Evolutionary conservation across 2,329 filamentous ascomycete species (phyloP), one percentile per base, ranked within the genome.

Genomic region (Myrmaecium sp.): DNA sequence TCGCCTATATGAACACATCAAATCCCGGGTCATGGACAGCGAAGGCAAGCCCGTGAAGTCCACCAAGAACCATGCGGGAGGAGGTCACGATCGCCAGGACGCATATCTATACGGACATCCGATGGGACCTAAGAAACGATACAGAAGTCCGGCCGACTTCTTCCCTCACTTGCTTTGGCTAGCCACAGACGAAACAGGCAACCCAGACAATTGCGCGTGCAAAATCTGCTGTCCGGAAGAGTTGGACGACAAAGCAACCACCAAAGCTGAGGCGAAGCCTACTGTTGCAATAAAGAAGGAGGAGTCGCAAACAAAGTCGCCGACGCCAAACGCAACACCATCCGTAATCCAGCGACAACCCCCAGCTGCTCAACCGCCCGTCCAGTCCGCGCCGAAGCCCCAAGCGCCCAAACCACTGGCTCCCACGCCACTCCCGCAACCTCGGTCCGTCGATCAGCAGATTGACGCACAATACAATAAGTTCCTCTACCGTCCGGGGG

Each of bases 81-180:
- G 58, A 17, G 57, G 54, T 7, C 62, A 60, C 33, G 62, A 67
- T 39, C 49, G 66, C 29, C 62, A 67, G 36, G 67, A 72, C 40
- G 64, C 64, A 17, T 71, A 70, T 35, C 52, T 72, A 5, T 71
- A 70, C 40, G 67, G 67, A 12, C 65, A 71, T 39, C 66, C 66
- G 3, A 48, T 56, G 23, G 66, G 66, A 10, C 54, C 60, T 11
- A 62, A 58, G 42, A 69, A 69, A 46, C 56, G 65, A 25, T 72
- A 61, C 40, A 48, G 66, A 29, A 70, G 64, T 38, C 65, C 66
- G 0, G 57, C 57, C 27, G 66, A 71, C 34, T 71, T 71, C 49
- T 67, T 69, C 33, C 64, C 63, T 3, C 67, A 72, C 41, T 46
- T 71, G 3, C 43, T 69, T 2, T 69, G 66, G 64, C 57, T 72